Conservation (phyloP, 139 green algal genomes). For the Nannochloris sp. region DNA sequence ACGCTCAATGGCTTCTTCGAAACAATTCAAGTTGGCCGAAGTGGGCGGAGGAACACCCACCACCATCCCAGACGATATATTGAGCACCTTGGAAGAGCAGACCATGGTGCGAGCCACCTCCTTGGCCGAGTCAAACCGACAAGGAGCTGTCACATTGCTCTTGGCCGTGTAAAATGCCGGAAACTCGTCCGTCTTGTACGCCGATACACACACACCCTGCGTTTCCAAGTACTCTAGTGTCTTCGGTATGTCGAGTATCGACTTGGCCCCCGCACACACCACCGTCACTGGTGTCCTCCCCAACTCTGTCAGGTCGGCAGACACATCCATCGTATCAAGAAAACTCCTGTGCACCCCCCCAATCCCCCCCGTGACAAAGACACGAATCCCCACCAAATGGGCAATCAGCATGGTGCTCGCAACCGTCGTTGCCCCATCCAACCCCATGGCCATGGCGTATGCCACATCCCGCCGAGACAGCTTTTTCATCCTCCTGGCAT, state of each 20-base stretch:
- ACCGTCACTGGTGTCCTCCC: constrained; percentile 81
- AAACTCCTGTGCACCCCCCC: constrained; percentile 73
- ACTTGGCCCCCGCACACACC: constrained; percentile 94
- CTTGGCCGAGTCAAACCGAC: constrained; percentile 41
- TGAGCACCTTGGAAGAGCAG: constrained; percentile 21
- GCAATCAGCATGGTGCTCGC: constrained; percentile 89
- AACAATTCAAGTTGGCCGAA: not conserved
- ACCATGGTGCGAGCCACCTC: constrained; percentile 57
- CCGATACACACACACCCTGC: constrained; percentile 82
- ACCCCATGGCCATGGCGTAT: constrained; percentile 38
- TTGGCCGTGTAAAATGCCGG: constrained; percentile 86
- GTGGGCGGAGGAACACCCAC: constrained; percentile 74
- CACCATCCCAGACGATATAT: constrained; percentile 51
- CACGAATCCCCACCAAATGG: constrained; percentile 58
- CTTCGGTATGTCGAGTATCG: constrained; percentile 88
- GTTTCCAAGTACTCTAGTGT: constrained; percentile 94
- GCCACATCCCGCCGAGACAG: constrained; percentile 77
- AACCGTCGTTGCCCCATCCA: constrained; percentile 89
- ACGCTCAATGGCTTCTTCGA: constrained; percentile 54
- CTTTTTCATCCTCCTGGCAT: constrained; percentile 56
- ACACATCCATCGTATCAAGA: constrained; percentile 79
- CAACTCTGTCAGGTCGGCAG: constrained; percentile 83
- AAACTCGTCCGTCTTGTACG: constrained; percentile 77
- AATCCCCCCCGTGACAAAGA: constrained; percentile 78
- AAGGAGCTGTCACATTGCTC: constrained; percentile 57